Evolutionary conservation across 768 basidiomycete species (phyloP).

Genomic region (Leccinum longicurvipes): DNA sequence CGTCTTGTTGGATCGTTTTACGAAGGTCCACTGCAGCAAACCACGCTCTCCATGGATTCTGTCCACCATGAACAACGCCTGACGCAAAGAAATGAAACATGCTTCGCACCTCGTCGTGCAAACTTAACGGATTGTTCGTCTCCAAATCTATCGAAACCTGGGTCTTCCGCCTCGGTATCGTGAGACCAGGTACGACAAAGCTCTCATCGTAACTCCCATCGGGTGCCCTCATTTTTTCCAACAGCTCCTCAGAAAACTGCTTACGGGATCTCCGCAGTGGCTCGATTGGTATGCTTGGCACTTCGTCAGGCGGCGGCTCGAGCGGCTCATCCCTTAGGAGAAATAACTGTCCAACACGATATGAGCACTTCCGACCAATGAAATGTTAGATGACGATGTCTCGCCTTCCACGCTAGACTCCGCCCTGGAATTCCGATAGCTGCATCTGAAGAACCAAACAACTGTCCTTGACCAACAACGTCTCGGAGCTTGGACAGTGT

Average conservation of each 20-base stretch:
- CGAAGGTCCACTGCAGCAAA: conserved; percentile 86
- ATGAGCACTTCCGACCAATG: conserved; percentile 18
- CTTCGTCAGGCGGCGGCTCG: conserved; percentile 42
- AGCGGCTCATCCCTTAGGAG: conserved; percentile 65
- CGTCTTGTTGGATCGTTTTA: conserved; percentile 89
- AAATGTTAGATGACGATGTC: conserved; percentile 10
- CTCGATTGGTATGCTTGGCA: conserved; percentile 37
- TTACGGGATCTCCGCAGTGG: conserved; percentile 48
- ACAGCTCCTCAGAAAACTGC: conserved; percentile 54
- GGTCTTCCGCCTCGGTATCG: conserved; percentile 31
- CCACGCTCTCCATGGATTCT: conserved; percentile 97
- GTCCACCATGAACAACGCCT: background rate
- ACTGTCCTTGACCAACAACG: conserved; percentile 55
- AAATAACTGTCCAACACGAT: conserved; percentile 52
- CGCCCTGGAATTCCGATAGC: conserved; percentile 60
- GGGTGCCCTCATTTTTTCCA: conserved; percentile 75
- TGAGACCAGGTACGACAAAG: conserved; percentile 52
- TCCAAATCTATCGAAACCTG: conserved; percentile 48
- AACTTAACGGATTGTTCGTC: conserved; percentile 76
- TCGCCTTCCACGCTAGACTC: conserved; percentile 82
- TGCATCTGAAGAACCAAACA: conserved; percentile 44
- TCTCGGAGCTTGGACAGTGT: conserved; percentile 67
- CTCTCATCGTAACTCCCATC: conserved; percentile 82
- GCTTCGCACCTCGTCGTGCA: conserved; percentile 63
- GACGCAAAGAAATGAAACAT: background rate